A percentile compares a stretch with the other conserved stretches of the same genome.
Evolutionary conservation across 2,329 filamentous ascomycete genomes (phyloP).

Genomic region (Chaetomiaceae sp.): DNA sequence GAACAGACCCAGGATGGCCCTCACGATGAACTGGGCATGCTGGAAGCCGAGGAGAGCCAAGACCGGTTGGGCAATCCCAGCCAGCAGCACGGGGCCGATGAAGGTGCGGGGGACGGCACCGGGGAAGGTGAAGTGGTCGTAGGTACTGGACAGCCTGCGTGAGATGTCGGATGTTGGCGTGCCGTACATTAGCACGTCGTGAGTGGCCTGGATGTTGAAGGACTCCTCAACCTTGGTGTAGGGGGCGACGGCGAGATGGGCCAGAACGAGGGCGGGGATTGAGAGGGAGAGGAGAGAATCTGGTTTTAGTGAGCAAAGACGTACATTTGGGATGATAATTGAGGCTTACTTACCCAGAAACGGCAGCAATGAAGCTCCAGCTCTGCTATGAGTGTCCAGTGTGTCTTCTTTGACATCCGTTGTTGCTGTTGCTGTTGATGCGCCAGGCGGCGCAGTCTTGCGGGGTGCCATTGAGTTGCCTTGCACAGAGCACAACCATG

Average conservation of each 20-base stretch:
- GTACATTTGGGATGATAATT: neutral
- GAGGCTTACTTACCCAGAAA: constrained; percentile 5
- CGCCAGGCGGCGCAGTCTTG: neutral
- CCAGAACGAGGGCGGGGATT: constrained; percentile 56
- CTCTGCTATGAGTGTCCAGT: neutral
- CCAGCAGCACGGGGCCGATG: constrained; percentile 70
- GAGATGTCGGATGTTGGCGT: constrained; percentile 54
- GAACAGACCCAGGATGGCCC: constrained; percentile 68
- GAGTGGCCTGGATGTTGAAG: constrained; percentile 90
- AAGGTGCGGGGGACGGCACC: constrained; percentile 91
- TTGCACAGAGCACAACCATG: too few relatives aligned
- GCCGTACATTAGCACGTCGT: constrained; percentile 81
- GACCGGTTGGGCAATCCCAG: constrained; percentile 64
- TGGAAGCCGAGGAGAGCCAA: constrained; percentile 50
- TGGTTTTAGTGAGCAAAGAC: neutral
- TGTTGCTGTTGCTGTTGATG: neutral
- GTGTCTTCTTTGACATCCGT: neutral
- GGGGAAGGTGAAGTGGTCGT: constrained; percentile 87
- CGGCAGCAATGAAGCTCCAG: neutral
- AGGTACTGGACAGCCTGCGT: constrained; percentile 53
- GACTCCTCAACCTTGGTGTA: constrained; percentile 99
- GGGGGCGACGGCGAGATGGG: constrained; percentile 69
- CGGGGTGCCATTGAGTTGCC: neutral
- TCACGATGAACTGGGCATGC: constrained; percentile 57
- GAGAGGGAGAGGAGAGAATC: constrained; percentile 39